Evolutionary conservation across 1,284 basidiomycete species (phyloP).

Genomic region (Malassezia vespertilionis): DNA sequence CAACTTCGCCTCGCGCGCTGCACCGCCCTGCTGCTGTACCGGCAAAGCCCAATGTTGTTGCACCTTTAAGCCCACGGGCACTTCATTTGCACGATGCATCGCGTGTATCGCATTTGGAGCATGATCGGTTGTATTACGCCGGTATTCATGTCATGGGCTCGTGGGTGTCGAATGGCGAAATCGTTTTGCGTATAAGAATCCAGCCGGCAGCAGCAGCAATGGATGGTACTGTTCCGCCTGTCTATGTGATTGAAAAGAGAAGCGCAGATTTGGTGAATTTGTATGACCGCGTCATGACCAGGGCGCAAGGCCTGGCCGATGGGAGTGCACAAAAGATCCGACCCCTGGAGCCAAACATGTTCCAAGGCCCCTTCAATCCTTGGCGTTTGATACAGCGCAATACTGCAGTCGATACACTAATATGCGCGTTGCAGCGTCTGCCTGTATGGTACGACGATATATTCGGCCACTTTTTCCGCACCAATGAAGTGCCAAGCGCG

Average conservation of each 20-base stretch:
- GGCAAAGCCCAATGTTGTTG: no score
- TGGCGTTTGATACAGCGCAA: conserved; percentile 9
- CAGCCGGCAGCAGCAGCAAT: not conserved
- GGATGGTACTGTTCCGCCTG: not conserved
- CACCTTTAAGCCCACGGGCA: no score
- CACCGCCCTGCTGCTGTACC: no score
- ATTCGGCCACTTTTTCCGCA: conserved; percentile 4
- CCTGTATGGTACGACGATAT: conserved; percentile 4
- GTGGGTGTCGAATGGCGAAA: not conserved
- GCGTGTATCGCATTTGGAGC: not conserved
- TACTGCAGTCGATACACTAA: conserved; percentile 4
- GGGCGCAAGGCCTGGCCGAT: not conserved
- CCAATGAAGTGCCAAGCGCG: conserved; percentile 1
- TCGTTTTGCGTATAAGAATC: conserved; percentile 7
- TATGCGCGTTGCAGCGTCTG: conserved; percentile 3
- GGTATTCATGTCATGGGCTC: not conserved
- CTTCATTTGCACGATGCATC: no score
- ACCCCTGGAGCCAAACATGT: conserved; percentile 1
- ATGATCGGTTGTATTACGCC: not conserved
- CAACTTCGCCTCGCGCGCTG: not conserved
- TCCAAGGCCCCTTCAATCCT: conserved; percentile 8
- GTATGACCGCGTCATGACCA: conserved; percentile 2
- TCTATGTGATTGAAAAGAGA: conserved; percentile 6
- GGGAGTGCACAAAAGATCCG: not conserved
- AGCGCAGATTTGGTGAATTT: conserved; percentile 3